A percentile compares a stretch with the other conserved stretches of the same genome.
phyloP scores from a whole-genome alignment of 768 basidiomycete species.

The Hypholoma sublateritium region DNA sequence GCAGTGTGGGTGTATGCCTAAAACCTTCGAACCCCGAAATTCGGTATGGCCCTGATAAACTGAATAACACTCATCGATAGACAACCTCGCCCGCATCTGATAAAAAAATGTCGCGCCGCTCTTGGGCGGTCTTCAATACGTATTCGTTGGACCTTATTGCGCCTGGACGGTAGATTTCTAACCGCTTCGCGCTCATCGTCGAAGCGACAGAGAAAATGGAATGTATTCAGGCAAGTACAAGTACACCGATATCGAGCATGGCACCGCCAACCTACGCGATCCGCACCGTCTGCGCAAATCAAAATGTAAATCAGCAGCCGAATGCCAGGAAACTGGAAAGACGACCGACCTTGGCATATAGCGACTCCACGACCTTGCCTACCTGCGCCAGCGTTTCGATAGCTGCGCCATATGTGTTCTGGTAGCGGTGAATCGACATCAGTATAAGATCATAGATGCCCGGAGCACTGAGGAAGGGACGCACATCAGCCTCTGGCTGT shows the following conservation, averaged over 20 bases:
- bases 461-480: constrained; percentile 27
- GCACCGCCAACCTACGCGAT: constrained; percentile 1
- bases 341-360: constrained; percentile 74
- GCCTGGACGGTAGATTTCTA: no score
- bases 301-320: background rate
- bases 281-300: constrained; percentile 1
- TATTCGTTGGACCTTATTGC: no score
- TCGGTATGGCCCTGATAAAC: no score
- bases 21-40: no score
- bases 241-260: background rate
- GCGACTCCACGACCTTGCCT: constrained; percentile 88
- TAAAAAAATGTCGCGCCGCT: no score
- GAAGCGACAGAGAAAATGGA: background rate
- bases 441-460: background rate
- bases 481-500: constrained; percentile 78
- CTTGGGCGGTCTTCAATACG: no score
- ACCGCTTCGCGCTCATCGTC: background rate
- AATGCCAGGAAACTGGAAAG: background rate
- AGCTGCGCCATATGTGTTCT: constrained; percentile 88
- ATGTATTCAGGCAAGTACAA: background rate
- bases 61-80: no score
- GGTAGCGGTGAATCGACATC: background rate
- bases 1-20: no score
- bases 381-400: constrained; percentile 90
- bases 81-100: no score